These are phyloP conservation scores for Solioccasus polychromus DNA, from an alignment of 768 basidiomycete genomes.

Conservation along the genomic window DNA sequence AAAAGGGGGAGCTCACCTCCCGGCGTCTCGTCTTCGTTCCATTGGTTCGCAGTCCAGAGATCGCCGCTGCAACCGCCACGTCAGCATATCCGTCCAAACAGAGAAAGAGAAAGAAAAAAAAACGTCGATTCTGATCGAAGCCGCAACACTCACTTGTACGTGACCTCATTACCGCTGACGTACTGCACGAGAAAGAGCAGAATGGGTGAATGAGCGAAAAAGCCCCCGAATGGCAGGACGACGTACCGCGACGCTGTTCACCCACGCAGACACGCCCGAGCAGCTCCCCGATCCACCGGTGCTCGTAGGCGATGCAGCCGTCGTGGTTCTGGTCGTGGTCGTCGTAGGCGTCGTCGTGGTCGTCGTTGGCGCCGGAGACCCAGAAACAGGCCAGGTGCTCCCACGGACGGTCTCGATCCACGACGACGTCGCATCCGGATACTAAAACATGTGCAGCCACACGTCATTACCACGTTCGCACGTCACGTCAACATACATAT, in stretches of 20 bases:
- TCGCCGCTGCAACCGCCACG: conserved; percentile 35
- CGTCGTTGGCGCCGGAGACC: neutral
- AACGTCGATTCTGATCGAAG: no score
- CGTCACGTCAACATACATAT: neutral
- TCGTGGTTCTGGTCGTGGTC: conserved; percentile 2
- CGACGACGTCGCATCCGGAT: conserved; percentile 36
- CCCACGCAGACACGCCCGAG: conserved; percentile 44
- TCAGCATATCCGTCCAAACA: no score
- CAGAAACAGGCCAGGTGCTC: conserved; percentile 33
- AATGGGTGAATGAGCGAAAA: no score
- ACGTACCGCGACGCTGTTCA: conserved; percentile 35
- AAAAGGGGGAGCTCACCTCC: conserved; percentile 19
- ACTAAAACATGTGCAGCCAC: conserved; percentile 19
- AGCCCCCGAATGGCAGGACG: no score
- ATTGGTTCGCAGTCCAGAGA: conserved; percentile 49
- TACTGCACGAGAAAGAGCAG: conserved; percentile 39
- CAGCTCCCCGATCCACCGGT: conserved; percentile 34
- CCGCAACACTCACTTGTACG: conserved; percentile 38
- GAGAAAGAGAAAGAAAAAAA: no score
- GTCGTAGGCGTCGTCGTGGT: neutral
- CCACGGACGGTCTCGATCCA: conserved; percentile 42
- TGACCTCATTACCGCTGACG: conserved; percentile 38
- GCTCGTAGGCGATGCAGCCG: conserved; percentile 20
- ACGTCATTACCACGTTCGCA: no score
- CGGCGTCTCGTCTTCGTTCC: conserved; percentile 40